Percentiles rank a stretch among this genome's conserved stretches.
These are phyloP conservation scores for Pseudozyma tsukubaensis DNA, from an alignment of 1,284 basidiomycete genomes.

Conservation along the genomic window DNA sequence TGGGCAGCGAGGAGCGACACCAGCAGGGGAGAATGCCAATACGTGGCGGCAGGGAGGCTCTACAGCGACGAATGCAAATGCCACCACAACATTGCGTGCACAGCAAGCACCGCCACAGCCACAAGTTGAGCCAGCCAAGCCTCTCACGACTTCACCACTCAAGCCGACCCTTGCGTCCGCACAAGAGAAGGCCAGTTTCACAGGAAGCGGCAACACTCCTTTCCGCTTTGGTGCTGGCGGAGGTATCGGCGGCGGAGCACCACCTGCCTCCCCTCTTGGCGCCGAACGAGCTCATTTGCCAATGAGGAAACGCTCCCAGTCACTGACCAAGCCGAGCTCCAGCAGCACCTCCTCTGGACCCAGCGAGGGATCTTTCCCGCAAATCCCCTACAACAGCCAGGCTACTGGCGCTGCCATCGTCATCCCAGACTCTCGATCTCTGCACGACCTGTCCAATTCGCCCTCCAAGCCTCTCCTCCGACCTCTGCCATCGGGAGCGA, in stretches of 20 bases:
- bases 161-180: slow-evolving; percentile 14
- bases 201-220: slow-evolving; percentile 58
- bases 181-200: slow-evolving; percentile 55
- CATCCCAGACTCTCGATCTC: slow-evolving; percentile 23
- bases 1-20: slow-evolving; percentile 8
- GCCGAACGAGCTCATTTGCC: slow-evolving; percentile 8
- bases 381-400: no score
- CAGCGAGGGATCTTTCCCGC: no score
- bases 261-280: slow-evolving; percentile 15
- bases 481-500: neutral
- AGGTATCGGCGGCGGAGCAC: slow-evolving; percentile 46
- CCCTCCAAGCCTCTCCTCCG: neutral
- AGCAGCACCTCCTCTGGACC: no score
- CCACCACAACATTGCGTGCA: slow-evolving; percentile 14
- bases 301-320: slow-evolving; percentile 36
- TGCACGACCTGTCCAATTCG: slow-evolving; percentile 15
- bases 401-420: slow-evolving; percentile 10
- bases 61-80: neutral
- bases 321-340: slow-evolving; percentile 27
- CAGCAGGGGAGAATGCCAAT: slow-evolving; percentile 11
- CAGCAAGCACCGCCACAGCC: slow-evolving; percentile 17
- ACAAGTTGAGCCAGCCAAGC: neutral
- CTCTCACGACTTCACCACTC: slow-evolving; percentile 6
- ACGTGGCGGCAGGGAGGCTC: slow-evolving; percentile 21
- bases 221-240: slow-evolving; percentile 66